These are phyloP conservation scores for Serendipita sp. DNA, from an alignment of 768 basidiomycete species.

Conservation along the genomic window DNA sequence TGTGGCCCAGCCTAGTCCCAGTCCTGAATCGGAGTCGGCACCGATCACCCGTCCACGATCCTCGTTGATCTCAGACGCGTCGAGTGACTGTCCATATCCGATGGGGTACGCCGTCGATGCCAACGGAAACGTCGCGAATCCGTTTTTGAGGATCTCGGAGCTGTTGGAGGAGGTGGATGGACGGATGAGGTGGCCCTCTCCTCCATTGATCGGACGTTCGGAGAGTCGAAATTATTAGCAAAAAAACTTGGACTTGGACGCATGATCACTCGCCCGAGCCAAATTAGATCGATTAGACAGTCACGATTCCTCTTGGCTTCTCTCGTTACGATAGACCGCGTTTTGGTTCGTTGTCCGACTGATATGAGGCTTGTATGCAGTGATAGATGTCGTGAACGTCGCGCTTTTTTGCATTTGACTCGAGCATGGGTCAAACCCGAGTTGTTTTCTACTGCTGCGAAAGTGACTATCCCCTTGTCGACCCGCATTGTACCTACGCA, in stretches of 20 bases:
- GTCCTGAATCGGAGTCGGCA: background rate
- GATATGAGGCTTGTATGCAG: background rate
- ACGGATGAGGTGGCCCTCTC: constrained; percentile 1
- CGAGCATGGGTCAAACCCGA: too few relatives aligned
- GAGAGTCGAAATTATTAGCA: background rate
- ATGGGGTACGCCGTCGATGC: background rate
- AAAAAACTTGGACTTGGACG: background rate
- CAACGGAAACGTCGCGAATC: constrained; percentile 1
- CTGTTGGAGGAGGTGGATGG: constrained; percentile 1
- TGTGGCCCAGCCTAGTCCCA: background rate
- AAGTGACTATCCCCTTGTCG: background rate
- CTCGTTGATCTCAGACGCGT: constrained; percentile 1
- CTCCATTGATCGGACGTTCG: background rate
- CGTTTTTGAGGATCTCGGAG: constrained; percentile 4
- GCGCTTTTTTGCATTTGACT: background rate
- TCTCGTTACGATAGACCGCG: background rate
- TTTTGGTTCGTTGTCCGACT: background rate
- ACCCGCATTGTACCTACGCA: too few relatives aligned
- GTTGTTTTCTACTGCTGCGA: background rate
- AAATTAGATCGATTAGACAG: too few relatives aligned
- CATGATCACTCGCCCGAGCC: too few relatives aligned
- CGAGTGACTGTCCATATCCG: background rate
- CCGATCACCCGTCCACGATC: constrained; percentile 1
- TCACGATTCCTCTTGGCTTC: too few relatives aligned
- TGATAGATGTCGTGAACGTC: constrained; percentile 2